A percentile compares a stretch with the other conserved stretches of the same genome.
These are phyloP conservation scores for Euclidium syriacum DNA, from an alignment of 345 rosid species.

Conservation along the genomic window DNA sequence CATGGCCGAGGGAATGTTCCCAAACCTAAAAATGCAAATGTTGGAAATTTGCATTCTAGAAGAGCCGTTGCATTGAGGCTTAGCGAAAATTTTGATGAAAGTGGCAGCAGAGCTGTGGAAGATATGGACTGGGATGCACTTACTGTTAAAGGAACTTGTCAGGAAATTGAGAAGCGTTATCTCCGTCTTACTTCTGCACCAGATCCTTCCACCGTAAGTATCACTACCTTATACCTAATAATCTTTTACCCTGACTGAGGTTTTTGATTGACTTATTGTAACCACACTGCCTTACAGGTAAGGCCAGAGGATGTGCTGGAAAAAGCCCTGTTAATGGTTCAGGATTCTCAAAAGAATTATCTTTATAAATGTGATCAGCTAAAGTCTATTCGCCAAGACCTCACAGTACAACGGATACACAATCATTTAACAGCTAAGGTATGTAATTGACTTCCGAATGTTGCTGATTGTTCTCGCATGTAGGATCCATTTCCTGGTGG, in stretches of 20 bases:
- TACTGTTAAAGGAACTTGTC: slow-evolving; percentile 93
- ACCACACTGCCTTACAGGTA: slow-evolving; percentile 50
- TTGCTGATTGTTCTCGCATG: slow-evolving; percentile 3
- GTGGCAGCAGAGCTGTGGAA: slow-evolving; percentile 89
- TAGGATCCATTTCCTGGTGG: slow-evolving; percentile 7
- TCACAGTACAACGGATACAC: slow-evolving; percentile 88
- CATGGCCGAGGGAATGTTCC: slow-evolving; percentile 48
- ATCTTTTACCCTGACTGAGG: slow-evolving; percentile 10
- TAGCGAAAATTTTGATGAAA: slow-evolving; percentile 65
- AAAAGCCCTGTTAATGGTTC: slow-evolving; percentile 81
- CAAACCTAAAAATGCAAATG: slow-evolving; percentile 59
- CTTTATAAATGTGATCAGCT: slow-evolving; percentile 94
- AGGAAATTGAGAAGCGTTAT: slow-evolving; percentile 94
- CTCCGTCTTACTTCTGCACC: slow-evolving; percentile 99
- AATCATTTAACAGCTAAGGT: slow-evolving; percentile 90
- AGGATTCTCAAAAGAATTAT: slow-evolving; percentile 82
- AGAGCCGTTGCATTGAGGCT: slow-evolving; percentile 73
- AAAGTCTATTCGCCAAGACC: slow-evolving; percentile 98
- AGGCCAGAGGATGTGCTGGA: slow-evolving; percentile 97
- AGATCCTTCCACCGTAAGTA: slow-evolving; percentile 87
- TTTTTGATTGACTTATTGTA: background rate
- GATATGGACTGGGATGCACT: slow-evolving; percentile 99
- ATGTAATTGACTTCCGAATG: slow-evolving; percentile 7
- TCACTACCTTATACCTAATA: slow-evolving; percentile 19
- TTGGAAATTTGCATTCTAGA: slow-evolving; percentile 58